Percentiles rank a stretch among this genome's conserved stretches.
phyloP scores from a whole-genome alignment of 495 filamentous ascomycete species.

The Letharia columbiana region DNA sequence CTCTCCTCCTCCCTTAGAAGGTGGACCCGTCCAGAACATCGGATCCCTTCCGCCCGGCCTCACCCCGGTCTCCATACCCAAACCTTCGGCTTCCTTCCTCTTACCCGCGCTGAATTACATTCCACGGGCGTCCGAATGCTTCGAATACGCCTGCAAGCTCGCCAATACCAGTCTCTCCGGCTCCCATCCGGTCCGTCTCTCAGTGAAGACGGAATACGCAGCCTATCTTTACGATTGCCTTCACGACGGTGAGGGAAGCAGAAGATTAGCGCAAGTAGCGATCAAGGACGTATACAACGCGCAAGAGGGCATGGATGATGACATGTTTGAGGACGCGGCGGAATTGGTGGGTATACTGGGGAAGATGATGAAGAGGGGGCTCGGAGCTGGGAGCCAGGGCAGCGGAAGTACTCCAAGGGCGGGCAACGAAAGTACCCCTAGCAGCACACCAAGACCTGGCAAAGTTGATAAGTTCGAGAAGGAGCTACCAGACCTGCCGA shows the following conservation, averaged over 20 bases:
- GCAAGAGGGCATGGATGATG: constrained; percentile 84
- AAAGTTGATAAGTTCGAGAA: constrained; percentile 7
- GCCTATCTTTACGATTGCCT: constrained; percentile 93
- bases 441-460: constrained; percentile 16
- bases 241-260: constrained; percentile 65
- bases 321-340: constrained; percentile 72
- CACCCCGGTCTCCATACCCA: constrained; percentile 40
- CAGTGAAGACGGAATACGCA: constrained; percentile 86
- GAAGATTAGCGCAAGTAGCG: constrained; percentile 68
- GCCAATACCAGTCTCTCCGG: constrained; percentile 71
- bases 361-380: constrained; percentile 67
- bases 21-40: constrained; percentile 29
- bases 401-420: constrained; percentile 17
- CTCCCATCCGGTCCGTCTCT: constrained; percentile 81
- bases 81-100: constrained; percentile 57
- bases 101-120: constrained; percentile 76
- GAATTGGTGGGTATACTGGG: constrained; percentile 65
- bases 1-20: constrained; percentile 35
- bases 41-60: constrained; percentile 36
- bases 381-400: constrained; percentile 13
- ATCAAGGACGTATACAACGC: constrained; percentile 88
- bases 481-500: not conserved
- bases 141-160: constrained; percentile 65
- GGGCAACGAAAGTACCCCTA: constrained; percentile 8
- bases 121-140: constrained; percentile 67